Conservation (phyloP, 371 early-diverging fungal species). For the Basidiobolus meristosporus region DNA sequence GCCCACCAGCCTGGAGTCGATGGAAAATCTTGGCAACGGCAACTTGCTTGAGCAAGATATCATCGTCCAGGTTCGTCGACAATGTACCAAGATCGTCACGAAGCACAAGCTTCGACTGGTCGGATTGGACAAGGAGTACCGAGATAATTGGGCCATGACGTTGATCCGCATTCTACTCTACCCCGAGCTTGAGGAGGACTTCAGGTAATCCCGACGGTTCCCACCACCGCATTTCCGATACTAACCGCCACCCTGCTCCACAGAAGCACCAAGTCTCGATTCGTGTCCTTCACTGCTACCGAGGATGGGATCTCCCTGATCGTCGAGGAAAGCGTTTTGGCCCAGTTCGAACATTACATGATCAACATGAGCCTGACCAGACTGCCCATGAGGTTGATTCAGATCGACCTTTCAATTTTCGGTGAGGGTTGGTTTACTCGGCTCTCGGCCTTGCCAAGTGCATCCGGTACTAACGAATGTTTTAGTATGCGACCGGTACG, state of each 20-base stretch:
- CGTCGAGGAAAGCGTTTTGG: conserved; percentile 30
- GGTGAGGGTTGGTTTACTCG: conserved; percentile 6
- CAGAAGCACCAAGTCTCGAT: conserved; percentile 10
- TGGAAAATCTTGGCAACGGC: conserved; percentile 5
- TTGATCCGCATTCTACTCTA: conserved; percentile 32
- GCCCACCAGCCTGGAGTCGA: conserved; percentile 3
- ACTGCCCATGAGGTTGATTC: conserved; percentile 37
- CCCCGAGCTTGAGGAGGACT: conserved; percentile 15
- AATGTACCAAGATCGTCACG: conserved; percentile 13
- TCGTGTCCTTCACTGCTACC: conserved; percentile 53
- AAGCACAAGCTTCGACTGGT: conserved; percentile 24
- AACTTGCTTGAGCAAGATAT: not conserved
- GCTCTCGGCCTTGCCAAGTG: not conserved
- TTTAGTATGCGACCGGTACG: conserved; percentile 25
- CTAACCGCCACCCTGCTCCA: no score
- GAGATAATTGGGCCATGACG: conserved; percentile 21
- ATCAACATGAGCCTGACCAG: conserved; percentile 32
- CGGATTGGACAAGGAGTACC: conserved; percentile 26
- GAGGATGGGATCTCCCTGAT: conserved; percentile 51
- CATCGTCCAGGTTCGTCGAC: conserved; percentile 3
- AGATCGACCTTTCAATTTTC: conserved; percentile 43
- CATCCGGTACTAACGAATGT: not conserved
- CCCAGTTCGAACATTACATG: conserved; percentile 29
- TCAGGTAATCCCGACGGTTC: not conserved
- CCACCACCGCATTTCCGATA: no score